phyloP scores from a whole-genome alignment of 208 protist genomes.

The Acanthamoeba culbertsoni region DNA sequence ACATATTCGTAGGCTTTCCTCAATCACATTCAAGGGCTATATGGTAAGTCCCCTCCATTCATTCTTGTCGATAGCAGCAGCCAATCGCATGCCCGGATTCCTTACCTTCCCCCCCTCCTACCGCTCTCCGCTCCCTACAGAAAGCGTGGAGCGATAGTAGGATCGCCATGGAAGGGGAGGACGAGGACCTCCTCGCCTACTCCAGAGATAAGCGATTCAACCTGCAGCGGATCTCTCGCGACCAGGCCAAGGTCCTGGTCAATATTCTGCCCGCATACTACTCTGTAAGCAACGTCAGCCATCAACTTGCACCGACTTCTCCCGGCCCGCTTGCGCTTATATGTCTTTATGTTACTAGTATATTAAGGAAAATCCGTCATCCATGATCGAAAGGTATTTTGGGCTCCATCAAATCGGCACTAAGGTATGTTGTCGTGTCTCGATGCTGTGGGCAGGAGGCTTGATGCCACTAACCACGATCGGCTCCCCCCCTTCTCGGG shows the following conservation, averaged over 20 bases:
- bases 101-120: neutral
- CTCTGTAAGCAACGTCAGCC: no score
- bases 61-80: neutral
- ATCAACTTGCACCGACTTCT: no score
- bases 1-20: neutral
- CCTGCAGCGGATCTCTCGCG: neutral
- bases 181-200: neutral
- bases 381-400: neutral
- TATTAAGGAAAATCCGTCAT: neutral
- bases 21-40: neutral
- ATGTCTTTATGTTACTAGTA: no score
- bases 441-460: neutral
- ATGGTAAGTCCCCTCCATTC: neutral
- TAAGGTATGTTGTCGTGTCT: neutral
- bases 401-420: neutral
- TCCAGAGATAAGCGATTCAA: neutral
- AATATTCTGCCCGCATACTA: neutral
- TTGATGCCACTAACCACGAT: no score
- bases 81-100: neutral
- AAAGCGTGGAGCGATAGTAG: conserved; percentile 36
- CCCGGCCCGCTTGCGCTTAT: no score
- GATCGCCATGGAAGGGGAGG: neutral
- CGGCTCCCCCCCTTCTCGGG: neutral
- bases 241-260: neutral
- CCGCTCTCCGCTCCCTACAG: neutral